phyloP scores from a whole-genome alignment of 2,329 filamentous ascomycete genomes.

The Fusarium decemcellulare region DNA sequence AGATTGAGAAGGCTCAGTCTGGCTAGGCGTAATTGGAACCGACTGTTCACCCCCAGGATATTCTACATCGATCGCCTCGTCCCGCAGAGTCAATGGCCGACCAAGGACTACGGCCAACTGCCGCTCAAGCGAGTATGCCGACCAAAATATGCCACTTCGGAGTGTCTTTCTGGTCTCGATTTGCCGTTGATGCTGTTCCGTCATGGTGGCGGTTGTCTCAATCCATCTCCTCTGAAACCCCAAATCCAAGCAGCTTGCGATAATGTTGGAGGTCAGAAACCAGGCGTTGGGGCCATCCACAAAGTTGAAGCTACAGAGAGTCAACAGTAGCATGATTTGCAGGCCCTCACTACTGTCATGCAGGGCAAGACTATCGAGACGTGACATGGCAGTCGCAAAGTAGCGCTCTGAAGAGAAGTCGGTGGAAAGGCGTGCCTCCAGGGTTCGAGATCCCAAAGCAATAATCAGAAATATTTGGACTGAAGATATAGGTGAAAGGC shows the following conservation, averaged over 20 bases:
- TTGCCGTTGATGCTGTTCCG: neutral
- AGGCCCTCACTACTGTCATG: conserved; percentile 33
- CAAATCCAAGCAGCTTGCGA: conserved; percentile 32
- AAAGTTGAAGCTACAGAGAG: conserved; percentile 27
- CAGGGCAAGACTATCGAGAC: conserved; percentile 17
- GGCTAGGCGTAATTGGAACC: neutral
- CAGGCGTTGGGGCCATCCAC: conserved; percentile 31
- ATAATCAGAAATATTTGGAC: conserved; percentile 32
- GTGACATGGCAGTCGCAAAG: conserved; percentile 29
- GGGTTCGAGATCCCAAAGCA: conserved; percentile 23
- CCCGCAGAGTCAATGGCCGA: conserved; percentile 27
- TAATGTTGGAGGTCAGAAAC: conserved; percentile 31
- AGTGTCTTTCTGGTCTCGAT: conserved; percentile 11
- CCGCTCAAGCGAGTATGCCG: conserved; percentile 31
- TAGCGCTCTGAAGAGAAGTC: conserved; percentile 16
- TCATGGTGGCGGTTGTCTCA: neutral
- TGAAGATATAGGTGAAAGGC: conserved; percentile 6
- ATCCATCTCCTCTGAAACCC: conserved; percentile 26
- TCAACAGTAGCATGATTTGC: conserved; percentile 31
- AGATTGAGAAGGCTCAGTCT: conserved; percentile 2
- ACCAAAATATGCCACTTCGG: conserved; percentile 32
- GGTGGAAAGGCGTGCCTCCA: conserved; percentile 16
- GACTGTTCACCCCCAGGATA: conserved; percentile 22
- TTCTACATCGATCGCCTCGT: conserved; percentile 33
- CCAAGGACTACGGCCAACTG: conserved; percentile 30